Percentiles rank a stretch among this genome's conserved stretches.
Evolutionary conservation across 371 early-diverging fungal species (phyloP).

Genomic region (Rhizomucor miehei): DNA sequence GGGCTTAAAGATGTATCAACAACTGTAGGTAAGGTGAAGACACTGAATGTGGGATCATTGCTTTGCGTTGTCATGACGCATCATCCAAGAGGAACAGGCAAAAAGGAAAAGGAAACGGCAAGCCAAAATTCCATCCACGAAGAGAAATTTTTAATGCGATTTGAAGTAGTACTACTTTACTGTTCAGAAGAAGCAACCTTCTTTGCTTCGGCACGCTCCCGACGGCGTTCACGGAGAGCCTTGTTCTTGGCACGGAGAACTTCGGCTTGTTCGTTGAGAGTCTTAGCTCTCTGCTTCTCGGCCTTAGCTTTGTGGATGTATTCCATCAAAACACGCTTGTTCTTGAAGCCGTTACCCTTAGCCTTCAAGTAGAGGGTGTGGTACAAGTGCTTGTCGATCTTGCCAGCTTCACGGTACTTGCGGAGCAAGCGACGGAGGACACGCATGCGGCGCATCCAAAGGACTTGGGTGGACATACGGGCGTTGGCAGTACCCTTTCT

Average conservation of each 20-base stretch:
- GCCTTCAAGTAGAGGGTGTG: constrained; percentile 97
- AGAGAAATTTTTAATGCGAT: not conserved
- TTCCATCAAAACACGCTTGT: constrained; percentile 99
- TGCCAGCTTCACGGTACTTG: constrained; percentile 97
- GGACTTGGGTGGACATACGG: constrained; percentile 94
- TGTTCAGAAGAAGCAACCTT: constrained; percentile 8
- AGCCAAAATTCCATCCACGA: not conserved
- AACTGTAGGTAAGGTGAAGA: constrained; percentile 40
- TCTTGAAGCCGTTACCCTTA: constrained; percentile 99
- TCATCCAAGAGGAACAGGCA: not conserved
- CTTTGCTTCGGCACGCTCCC: constrained; percentile 87
- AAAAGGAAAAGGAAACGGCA: not conserved
- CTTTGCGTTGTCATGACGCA: constrained; percentile 1
- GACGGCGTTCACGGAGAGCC: constrained; percentile 94
- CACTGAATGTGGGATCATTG: constrained; percentile 20
- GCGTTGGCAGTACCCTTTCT: constrained; percentile 99
- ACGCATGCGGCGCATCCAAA: constrained; percentile 99
- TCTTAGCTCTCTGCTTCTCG: constrained; percentile 95
- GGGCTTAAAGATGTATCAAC: constrained; percentile 30
- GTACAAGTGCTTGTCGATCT: constrained; percentile 99
- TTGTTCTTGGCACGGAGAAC: constrained; percentile 96
- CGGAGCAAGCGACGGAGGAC: constrained; percentile 96
- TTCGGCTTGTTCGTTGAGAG: constrained; percentile 97
- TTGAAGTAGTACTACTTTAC: constrained; percentile 1
- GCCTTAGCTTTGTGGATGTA: constrained; percentile 99